A percentile compares a stretch with the other conserved stretches of the same genome.
phyloP scores from a whole-genome alignment of 2,329 filamentous ascomycete species.

The Daldinia eschscholtzii region DNA sequence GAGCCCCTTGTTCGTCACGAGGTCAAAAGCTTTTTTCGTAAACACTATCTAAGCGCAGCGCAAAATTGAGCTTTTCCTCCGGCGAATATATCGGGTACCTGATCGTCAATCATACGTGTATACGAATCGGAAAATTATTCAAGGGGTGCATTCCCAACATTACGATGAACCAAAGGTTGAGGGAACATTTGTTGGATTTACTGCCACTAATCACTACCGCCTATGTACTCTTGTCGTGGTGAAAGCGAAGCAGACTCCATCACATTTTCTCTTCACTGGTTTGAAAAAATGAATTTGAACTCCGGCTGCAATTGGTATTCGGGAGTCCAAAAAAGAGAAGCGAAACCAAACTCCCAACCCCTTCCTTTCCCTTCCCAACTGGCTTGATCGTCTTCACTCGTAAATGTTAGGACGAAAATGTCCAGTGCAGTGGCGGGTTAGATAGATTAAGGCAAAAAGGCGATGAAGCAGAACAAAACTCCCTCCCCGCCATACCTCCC shows the following conservation, averaged over 20 bases:
- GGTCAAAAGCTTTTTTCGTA: background rate
- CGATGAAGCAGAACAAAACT: conserved; percentile 21
- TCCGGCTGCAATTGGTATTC: conserved; percentile 32
- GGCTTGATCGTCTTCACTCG: conserved; percentile 6
- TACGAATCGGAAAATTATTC: background rate
- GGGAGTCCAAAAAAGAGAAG: conserved; percentile 33
- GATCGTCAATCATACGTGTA: background rate
- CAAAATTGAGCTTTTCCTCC: background rate
- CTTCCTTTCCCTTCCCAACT: background rate
- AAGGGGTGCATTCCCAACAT: background rate
- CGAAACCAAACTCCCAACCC: conserved; percentile 30
- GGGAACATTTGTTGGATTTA: conserved; percentile 35
- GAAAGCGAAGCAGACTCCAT: conserved; percentile 27
- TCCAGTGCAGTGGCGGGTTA: conserved; percentile 21
- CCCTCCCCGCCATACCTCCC: conserved; percentile 15
- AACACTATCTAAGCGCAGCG: background rate
- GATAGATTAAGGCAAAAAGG: conserved; percentile 31
- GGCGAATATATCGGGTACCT: background rate
- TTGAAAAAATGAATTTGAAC: conserved; percentile 25
- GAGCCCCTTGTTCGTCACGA: background rate
- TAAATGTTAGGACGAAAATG: conserved; percentile 13
- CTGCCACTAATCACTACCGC: conserved; percentile 22
- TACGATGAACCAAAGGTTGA: conserved; percentile 4
- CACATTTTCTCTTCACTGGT: conserved; percentile 20
- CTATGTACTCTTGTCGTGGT: conserved; percentile 36